These are phyloP conservation scores for Cyberlindnera mycetangii DNA, from an alignment of 805 yeast species.

Conservation along the genomic window DNA sequence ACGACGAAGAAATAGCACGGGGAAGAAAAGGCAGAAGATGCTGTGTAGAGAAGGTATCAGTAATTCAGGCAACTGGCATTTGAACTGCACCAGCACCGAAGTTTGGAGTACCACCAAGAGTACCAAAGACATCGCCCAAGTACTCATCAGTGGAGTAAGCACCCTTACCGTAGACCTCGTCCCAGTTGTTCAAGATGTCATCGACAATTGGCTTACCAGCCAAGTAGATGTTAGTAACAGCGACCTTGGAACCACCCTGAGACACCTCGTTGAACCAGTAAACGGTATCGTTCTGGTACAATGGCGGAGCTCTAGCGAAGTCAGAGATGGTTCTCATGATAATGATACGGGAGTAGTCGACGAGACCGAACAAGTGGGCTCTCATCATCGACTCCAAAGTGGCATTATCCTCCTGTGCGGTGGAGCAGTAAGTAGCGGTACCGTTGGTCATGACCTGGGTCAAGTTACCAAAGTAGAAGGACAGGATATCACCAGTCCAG, in stretches of 20 bases:
- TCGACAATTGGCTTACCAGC: slow-evolving; percentile 18
- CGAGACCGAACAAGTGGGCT: slow-evolving; percentile 13
- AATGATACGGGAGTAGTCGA: slow-evolving; percentile 11
- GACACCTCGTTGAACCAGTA: slow-evolving; percentile 16
- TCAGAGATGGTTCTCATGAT: slow-evolving; percentile 16
- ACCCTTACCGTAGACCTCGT: slow-evolving; percentile 12
- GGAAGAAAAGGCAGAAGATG: background rate
- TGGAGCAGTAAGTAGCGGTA: slow-evolving; percentile 14
- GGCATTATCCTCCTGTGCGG: slow-evolving; percentile 19
- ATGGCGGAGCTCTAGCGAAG: slow-evolving; percentile 16
- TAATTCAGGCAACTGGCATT: slow-evolving; percentile 6
- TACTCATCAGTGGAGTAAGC: slow-evolving; percentile 14
- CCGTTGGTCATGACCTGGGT: slow-evolving; percentile 16
- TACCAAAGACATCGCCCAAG: slow-evolving; percentile 18
- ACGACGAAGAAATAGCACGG: background rate
- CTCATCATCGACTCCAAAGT: slow-evolving; percentile 16
- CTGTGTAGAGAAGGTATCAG: background rate
- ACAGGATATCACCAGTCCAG: slow-evolving; percentile 14
- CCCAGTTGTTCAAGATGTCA: slow-evolving; percentile 16
- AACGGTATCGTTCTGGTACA: slow-evolving; percentile 11
- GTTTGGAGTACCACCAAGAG: slow-evolving; percentile 17
- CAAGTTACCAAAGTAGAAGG: slow-evolving; percentile 16
- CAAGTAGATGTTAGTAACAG: slow-evolving; percentile 13
- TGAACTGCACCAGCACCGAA: slow-evolving; percentile 12
- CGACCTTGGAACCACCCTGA: slow-evolving; percentile 16